Conservation (phyloP, 441 rosid genomes). For the Syzygium malaccense region DNA sequence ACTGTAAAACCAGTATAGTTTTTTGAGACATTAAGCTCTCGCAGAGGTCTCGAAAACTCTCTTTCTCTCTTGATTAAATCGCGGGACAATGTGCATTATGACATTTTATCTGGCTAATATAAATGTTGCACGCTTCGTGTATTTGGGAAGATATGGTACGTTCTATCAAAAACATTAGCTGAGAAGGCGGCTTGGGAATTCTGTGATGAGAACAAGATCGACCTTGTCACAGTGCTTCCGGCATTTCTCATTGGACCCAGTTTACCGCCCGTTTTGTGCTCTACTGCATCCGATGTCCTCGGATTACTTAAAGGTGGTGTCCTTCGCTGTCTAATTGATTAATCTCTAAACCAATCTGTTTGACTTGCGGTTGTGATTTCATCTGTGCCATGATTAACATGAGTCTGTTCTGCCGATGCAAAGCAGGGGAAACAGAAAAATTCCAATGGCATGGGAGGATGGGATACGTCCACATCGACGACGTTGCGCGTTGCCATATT, state of each 20-base stretch:
- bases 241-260: constrained; percentile 78
- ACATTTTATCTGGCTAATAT: neutral
- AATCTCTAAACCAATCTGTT: neutral
- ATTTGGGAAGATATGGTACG: constrained; percentile 50
- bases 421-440: constrained; percentile 58
- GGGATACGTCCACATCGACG: constrained; percentile 84
- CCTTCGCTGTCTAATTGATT: neutral
- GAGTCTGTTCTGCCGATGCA: neutral
- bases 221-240: constrained; percentile 61
- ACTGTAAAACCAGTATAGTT: neutral
- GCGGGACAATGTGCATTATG: neutral
- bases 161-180: constrained; percentile 65
- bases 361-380: neutral
- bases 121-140: neutral
- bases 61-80: neutral
- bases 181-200: constrained; percentile 86
- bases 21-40: neutral
- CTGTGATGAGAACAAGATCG: constrained; percentile 45
- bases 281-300: constrained; percentile 76
- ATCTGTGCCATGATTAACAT: neutral
- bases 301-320: constrained; percentile 57
- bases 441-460: constrained; percentile 75
- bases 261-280: constrained; percentile 54
- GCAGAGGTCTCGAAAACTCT: neutral
- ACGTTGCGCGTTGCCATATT: constrained; percentile 65